Base-by-base conservation (phyloP, 768 basidiomycete species). In the Baorangia bicolor region DNA sequence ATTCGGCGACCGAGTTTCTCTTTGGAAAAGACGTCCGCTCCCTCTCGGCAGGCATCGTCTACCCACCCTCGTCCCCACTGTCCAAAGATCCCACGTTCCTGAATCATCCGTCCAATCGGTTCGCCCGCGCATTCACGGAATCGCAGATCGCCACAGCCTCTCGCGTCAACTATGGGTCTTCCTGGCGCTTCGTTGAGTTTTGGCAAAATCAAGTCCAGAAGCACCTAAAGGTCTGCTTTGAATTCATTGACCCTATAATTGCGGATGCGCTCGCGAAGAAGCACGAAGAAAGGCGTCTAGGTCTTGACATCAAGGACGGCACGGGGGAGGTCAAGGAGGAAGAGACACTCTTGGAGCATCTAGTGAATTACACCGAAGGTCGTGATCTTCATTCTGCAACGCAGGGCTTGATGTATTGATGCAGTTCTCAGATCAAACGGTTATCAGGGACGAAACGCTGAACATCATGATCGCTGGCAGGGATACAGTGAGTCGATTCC, bases 1-100 rank as follows among this genome's bases (percentile, higher is more conserved):
- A 86, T 61, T 81, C 81, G 1, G 81, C 81, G 0, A 79, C 82
- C 0, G 80, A 81, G 25, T 84, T 85, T 61, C 73, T 84, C 11
- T 82, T 83, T 55, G 80, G 82, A 30, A 64, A 65, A 16, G 64
- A 73, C 20, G 77, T 76, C 11, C 30, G 72, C 35, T 72, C 71
- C 0, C 67, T 78, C 31, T 65, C 70, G 0, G 75, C 75, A 13
- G 74, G 76, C 16, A 73, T 81, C 35, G 57, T 60, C 31, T 77
- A 64, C 56, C 75, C 70, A 38, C 62, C 52, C 0, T 57, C 57
- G 25, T 66, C 53, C 47, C 64, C 57, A 39, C 58, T 61, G 43
- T 69, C 50, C 41, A 62, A 60, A 59, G 63, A 62, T 28, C 47
- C 56, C n/a, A 33, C 55, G 42, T 62, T 71, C 57, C 46, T 64